phyloP scores from a whole-genome alignment of 441 rosid species.

The Aquilaria agallochum region DNA sequence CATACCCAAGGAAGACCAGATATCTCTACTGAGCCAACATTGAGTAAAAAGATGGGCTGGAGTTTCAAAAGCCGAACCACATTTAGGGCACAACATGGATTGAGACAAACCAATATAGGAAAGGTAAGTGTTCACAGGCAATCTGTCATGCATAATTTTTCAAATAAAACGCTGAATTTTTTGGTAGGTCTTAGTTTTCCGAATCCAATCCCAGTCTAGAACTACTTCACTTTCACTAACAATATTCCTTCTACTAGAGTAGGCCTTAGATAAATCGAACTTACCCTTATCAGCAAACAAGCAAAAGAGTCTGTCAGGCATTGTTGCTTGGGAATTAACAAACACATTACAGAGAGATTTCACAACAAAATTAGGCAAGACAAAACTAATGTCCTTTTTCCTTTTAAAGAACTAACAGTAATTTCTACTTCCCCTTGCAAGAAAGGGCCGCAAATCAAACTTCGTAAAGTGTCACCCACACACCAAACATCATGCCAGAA shows the following conservation, averaged over 20 bases:
- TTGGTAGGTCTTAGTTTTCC: not conserved
- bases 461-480: not conserved
- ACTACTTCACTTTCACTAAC: not conserved
- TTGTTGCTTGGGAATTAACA: not conserved
- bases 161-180: not conserved
- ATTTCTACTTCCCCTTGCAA: not conserved
- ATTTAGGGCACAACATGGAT: not conserved
- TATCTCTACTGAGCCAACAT: not conserved
- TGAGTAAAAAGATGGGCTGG: not conserved
- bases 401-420: not conserved
- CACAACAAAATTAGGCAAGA: not conserved
- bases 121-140: not conserved
- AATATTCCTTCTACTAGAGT: not conserved
- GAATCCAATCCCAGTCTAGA: not conserved
- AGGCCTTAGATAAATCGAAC: not conserved
- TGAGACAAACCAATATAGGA: not conserved
- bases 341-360: not conserved
- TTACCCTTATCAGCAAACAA: not conserved
- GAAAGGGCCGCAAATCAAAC: not conserved
- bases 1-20: not conserved
- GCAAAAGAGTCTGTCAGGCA: not conserved
- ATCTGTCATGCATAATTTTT: not conserved
- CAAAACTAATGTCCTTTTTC: not conserved
- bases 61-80: not conserved
- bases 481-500: not conserved